These are phyloP conservation scores for Chytriomyces hyalinus DNA, from an alignment of 192 early-diverging fungal genomes.

Conservation along the genomic window DNA sequence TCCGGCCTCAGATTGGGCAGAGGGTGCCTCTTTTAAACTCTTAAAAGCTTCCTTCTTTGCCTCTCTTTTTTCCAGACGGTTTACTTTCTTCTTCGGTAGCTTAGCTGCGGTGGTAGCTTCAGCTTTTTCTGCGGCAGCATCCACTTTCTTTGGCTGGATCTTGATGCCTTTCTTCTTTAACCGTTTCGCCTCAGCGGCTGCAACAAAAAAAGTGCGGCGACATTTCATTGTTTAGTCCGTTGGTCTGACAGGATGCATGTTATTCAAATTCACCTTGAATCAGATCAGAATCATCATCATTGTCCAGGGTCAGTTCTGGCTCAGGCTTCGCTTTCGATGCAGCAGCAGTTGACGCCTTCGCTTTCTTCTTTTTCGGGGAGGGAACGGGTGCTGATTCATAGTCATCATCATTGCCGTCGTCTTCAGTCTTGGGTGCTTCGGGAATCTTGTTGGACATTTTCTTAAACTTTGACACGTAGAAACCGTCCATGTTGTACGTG, in stretches of 20 bases:
- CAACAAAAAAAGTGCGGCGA: no score
- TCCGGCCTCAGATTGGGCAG: slow-evolving; percentile 15
- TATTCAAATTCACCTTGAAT: slow-evolving; percentile 50
- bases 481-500: slow-evolving; percentile 99
- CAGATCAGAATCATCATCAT: slow-evolving; percentile 63
- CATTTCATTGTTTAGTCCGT: no score
- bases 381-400: slow-evolving; percentile 32
- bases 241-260: no score
- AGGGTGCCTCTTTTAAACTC: slow-evolving; percentile 34
- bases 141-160: slow-evolving; percentile 7
- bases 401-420: slow-evolving; percentile 1
- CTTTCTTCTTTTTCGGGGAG: slow-evolving; percentile 47
- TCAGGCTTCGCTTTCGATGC: slow-evolving; percentile 14
- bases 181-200: slow-evolving; percentile 42
- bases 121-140: slow-evolving; percentile 4
- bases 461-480: slow-evolving; percentile 97
- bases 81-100: slow-evolving; percentile 34
- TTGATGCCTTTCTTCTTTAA: slow-evolving; percentile 55
- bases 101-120: neutral
- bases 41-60: slow-evolving; percentile 42
- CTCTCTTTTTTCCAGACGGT: slow-evolving; percentile 43
- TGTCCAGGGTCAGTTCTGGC: slow-evolving; percentile 54
- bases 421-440: slow-evolving; percentile 28
- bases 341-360: slow-evolving; percentile 19
- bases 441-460: slow-evolving; percentile 88